phyloP scores from a whole-genome alignment of 2,329 filamentous ascomycete species.

The Ramularia endophylla region DNA sequence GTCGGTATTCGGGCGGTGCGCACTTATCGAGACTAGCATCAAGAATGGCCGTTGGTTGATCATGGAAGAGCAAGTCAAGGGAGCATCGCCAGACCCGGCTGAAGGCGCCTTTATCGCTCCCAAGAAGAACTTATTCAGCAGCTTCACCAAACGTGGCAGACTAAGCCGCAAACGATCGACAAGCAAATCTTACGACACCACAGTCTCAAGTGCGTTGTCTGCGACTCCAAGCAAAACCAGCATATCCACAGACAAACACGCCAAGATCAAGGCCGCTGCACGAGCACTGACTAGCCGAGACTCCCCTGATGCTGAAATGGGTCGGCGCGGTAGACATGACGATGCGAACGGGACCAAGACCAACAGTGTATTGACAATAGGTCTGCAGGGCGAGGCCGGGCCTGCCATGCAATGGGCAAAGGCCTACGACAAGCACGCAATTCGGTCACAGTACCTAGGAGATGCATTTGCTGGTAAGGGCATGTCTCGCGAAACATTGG shows the following conservation, averaged over 20 bases:
- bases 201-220: conserved; percentile 40
- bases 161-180: conserved; percentile 65
- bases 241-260: conserved; percentile 85
- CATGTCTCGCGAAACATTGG: conserved; percentile 23
- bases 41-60: conserved; percentile 80
- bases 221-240: conserved; percentile 67
- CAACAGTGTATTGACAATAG: conserved; percentile 81
- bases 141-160: conserved; percentile 67
- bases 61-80: conserved; percentile 93
- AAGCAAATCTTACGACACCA: conserved; percentile 44
- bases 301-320: conserved; percentile 43
- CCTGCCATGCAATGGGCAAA: conserved; percentile 96
- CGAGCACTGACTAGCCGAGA: conserved; percentile 63
- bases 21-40: conserved; percentile 83
- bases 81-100: conserved; percentile 77
- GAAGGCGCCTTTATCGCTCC: conserved; percentile 86
- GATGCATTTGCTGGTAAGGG: conserved; percentile 59
- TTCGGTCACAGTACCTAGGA: conserved; percentile 78
- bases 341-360: conserved; percentile 63
- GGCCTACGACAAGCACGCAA: conserved; percentile 85
- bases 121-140: conserved; percentile 77
- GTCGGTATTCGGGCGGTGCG: conserved; percentile 87
- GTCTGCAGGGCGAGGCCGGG: conserved; percentile 81
- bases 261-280: conserved; percentile 85
- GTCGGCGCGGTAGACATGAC: conserved; percentile 49